Percentiles rank a stretch among this genome's conserved stretches.
Conservation (phyloP, 2,329 filamentous ascomycete genomes). For the Colletotrichum chlorophyti region DNA sequence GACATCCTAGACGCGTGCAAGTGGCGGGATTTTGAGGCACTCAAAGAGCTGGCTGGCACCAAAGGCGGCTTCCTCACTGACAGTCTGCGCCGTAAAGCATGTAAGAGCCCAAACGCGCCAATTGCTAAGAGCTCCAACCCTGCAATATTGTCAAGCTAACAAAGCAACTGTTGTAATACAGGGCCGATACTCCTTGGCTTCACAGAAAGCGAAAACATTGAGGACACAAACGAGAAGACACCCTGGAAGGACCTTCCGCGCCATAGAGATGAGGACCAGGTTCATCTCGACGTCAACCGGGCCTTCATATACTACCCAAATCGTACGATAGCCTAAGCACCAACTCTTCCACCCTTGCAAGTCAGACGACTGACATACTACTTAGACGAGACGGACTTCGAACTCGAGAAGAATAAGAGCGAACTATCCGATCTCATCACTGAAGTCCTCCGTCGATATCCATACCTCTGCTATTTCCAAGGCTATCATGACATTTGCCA, state of each 20-base stretch:
- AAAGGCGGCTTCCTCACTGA: constrained; percentile 73
- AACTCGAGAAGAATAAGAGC: constrained; percentile 73
- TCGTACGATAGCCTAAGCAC: no score
- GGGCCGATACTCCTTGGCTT: constrained; percentile 68
- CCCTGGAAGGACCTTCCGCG: constrained; percentile 69
- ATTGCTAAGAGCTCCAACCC: not conserved
- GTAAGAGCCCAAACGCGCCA: constrained; percentile 62
- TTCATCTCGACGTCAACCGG: constrained; percentile 88
- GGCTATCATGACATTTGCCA: constrained; percentile 99
- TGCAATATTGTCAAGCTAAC: constrained; percentile 22
- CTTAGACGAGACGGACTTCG: constrained; percentile 71
- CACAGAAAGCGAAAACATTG: constrained; percentile 27
- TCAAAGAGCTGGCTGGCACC: constrained; percentile 66
- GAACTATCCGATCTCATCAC: constrained; percentile 84
- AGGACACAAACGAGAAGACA: constrained; percentile 30
- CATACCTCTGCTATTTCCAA: constrained; percentile 93
- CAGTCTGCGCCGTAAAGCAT: constrained; percentile 74
- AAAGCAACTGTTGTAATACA: constrained; percentile 38
- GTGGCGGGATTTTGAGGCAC: constrained; percentile 58
- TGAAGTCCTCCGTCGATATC: constrained; percentile 79
- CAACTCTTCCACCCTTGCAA: no score
- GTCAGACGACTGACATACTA: constrained; percentile 25
- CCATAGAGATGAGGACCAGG: constrained; percentile 91
- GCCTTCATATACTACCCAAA: constrained; percentile 97
- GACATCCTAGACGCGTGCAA: constrained; percentile 67